Evolutionary conservation across 176 grass and related monocot genomes (phyloP).

Genomic region (Aechmea fasciata): DNA sequence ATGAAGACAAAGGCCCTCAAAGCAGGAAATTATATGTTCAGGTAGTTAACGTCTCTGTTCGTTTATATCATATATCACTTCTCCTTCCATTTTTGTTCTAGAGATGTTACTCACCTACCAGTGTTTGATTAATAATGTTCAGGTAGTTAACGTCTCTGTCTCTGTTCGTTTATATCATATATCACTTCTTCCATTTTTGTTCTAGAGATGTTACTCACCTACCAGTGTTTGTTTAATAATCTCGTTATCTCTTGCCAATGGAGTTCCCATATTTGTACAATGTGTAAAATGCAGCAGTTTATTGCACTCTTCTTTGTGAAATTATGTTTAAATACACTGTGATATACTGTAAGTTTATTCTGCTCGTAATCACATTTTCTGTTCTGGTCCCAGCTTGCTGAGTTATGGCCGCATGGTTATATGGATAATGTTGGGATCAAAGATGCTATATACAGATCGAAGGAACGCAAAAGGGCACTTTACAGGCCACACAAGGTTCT

Average conservation of each 20-base stretch:
- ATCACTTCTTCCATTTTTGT: no score
- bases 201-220: no score
- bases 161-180: neutral
- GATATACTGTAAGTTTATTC: no score
- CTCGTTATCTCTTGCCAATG: no score
- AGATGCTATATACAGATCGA: constrained; percentile 87
- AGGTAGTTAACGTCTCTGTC: constrained; percentile 42
- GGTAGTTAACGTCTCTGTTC: constrained; percentile 32
- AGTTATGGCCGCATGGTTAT: constrained; percentile 87
- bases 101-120: no score
- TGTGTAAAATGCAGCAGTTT: no score
- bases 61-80: no score
- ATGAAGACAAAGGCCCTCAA: constrained; percentile 98
- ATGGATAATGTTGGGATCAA: constrained; percentile 99
- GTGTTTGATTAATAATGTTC: constrained; percentile 22
- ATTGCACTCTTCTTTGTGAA: no score
- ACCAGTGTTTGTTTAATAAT: no score
- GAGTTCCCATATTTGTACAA: no score
- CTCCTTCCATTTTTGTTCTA: no score
- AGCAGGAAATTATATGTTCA: constrained; percentile 94
- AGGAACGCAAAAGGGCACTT: constrained; percentile 53
- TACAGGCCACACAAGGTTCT: constrained; percentile 77
- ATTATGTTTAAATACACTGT: no score
- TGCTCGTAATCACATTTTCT: neutral
- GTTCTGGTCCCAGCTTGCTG: constrained; percentile 53